Conservation (phyloP, 768 basidiomycete genomes). For the Mycena polygramma region DNA sequence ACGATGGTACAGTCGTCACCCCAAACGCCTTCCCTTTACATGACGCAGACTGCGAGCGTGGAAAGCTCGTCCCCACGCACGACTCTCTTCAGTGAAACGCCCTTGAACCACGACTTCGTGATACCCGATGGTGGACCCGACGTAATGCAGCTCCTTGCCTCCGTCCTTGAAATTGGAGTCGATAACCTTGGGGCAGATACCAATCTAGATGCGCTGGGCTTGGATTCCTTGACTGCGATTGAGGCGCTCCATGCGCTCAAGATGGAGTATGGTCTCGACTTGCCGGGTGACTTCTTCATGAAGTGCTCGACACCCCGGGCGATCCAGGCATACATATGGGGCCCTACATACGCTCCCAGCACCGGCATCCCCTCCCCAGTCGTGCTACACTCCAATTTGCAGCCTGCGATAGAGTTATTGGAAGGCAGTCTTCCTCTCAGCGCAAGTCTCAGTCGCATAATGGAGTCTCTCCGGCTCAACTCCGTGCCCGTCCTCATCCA, state of each 20-base stretch:
- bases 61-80: conserved; percentile 53
- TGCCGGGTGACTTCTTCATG: conserved; percentile 61
- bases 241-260: conserved; percentile 67
- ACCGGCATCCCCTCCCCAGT: too few species aligned
- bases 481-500: conserved; percentile 54
- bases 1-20: conserved; percentile 2
- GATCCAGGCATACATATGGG: conserved; percentile 45
- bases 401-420: neutral
- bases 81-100: conserved; percentile 51
- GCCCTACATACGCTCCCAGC: neutral
- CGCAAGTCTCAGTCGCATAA: conserved; percentile 17
- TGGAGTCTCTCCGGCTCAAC: conserved; percentile 43
- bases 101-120: conserved; percentile 34
- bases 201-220: conserved; percentile 64
- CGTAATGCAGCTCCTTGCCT: conserved; percentile 57
- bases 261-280: conserved; percentile 52
- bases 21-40: conserved; percentile 14
- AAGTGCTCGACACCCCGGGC: conserved; percentile 55
- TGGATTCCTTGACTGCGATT: conserved; percentile 76
- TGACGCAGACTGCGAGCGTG: conserved; percentile 34
- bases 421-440: neutral
- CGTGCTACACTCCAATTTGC: too few species aligned
- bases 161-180: conserved; percentile 59
- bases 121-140: conserved; percentile 42
- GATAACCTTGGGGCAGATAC: conserved; percentile 58